Evolutionary conservation across 2,329 filamentous ascomycete genomes (phyloP), one percentile per base, ranked within the genome.

Genomic region (Calycina marina): DNA sequence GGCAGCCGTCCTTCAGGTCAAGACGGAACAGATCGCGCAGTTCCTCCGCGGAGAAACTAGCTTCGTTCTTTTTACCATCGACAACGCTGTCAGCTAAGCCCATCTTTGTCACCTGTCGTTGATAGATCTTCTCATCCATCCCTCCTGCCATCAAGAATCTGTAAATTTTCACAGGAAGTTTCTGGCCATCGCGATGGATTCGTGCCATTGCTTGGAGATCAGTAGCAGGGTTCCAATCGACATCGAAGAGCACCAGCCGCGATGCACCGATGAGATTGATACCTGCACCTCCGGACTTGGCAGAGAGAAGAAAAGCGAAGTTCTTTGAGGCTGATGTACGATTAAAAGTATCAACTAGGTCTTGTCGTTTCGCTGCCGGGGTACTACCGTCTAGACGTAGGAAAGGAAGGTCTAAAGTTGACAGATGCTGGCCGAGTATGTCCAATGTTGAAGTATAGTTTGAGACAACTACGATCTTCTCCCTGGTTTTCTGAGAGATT

Each of bases 151-250:
- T 69, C 9, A 83, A 49, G 35, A 83, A 61, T 4, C 77, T 63
- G 45, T 83, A 83, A 37, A 82, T 79, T 34, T 69, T 70, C 40
- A 76, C 78, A 3, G 68, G 69, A 8, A 62, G 56, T 49, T 74
- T 77, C 49, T 83, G 77, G 1, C 77, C 77, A 43, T 81, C 75
- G 30, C 77, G 67, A 48, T 82, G 76, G 28, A 82, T 77, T 10
- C 77, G 70, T 9, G 76, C 77, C 74, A 82, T 81, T 5, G 77
- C 77, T 50, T 83, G 77, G 13, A 77, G 57, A 45, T 83, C 77
- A 0, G 72, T 78, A 1, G 75, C 73, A 2, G 77, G 77, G 45
- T 83, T 83, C 77, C 77, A 83, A 53, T 82, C 77, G 6, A 78
- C 68, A 43, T 83, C 77, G 44, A 79, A 82, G 1, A 83, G 66